Conservation (phyloP, 1,139 yeast genomes). For the Candida sanyaensis region DNA sequence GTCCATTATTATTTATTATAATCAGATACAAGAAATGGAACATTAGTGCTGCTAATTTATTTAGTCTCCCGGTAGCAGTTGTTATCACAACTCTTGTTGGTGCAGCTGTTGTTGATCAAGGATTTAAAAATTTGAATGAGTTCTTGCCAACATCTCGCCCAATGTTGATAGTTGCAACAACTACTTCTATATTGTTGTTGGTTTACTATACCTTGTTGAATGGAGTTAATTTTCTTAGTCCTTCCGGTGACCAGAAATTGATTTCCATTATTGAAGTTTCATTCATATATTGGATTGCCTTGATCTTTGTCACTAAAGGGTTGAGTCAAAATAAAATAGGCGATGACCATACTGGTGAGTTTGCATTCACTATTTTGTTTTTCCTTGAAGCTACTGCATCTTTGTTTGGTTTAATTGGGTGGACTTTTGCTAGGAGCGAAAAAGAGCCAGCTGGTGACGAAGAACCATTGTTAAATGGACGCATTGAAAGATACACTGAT, state of each 20-base stretch:
- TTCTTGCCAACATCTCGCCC: conserved; percentile 61
- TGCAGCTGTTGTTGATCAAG: conserved; percentile 25
- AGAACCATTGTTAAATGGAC: conserved; percentile 34
- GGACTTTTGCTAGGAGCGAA: conserved; percentile 29
- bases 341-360: conserved; percentile 63
- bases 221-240: conserved; percentile 40
- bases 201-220: conserved; percentile 59
- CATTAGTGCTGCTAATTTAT: conserved; percentile 37
- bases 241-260: conserved; percentile 71
- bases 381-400: conserved; percentile 52
- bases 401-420: conserved; percentile 55
- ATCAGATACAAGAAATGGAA: conserved; percentile 53
- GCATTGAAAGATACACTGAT: conserved; percentile 14
- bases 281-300: conserved; percentile 54
- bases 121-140: conserved; percentile 47
- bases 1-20: conserved; percentile 49
- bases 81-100: conserved; percentile 32
- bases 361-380: conserved; percentile 52
- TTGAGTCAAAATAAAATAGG: conserved; percentile 40
- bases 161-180: conserved; percentile 29
- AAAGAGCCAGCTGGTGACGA: conserved; percentile 15
- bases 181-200: conserved; percentile 52
- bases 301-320: conserved; percentile 49
- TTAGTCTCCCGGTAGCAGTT: conserved; percentile 55
- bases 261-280: conserved; percentile 61